Evolutionary conservation across 192 early-diverging fungal species (phyloP), one percentile per base, ranked within the genome.

Genomic region (Backusella circina): DNA sequence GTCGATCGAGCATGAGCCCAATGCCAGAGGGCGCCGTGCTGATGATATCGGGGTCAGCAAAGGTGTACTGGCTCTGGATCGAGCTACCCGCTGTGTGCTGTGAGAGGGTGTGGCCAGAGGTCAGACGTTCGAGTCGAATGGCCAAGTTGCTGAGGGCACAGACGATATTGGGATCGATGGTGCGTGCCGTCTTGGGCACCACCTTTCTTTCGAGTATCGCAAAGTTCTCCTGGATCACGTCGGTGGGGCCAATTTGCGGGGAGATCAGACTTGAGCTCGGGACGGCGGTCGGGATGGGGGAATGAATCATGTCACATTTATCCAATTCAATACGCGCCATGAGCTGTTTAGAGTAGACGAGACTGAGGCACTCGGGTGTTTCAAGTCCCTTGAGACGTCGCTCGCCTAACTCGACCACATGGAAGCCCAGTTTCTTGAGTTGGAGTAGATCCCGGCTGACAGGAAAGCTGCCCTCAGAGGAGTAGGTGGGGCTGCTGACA

Each of bases 381-480:
- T 97, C 95, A 30, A 97, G 79, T 0, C 95, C 95, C 84, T 97
- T 97, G 23, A 97, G 86, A 69, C 91, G 92, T 31, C 86, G 87
- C 70, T 95, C 95, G 21, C 95, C 95, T 15, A 96, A 86, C 71
- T 89, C 89, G 80, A 93, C 86, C 1, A 91, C 79, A 66, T 87
- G 83, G 36, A 92, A 88, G 8, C 90, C 90, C 54, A 94, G 80
- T 73, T 88, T 90, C 44, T 86, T 86, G 18, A 94, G 83, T 10
- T 77, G 72, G 0, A 79, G 54, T 8, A 78, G 36, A 61, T 82
- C 80, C 32, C 77, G 41, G 21, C 51, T 64, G 2, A 77, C 67
- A 5, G 69, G 67, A n/a, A 64, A 69, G 21, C 23, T 30, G 10
- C 73, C 73, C 16, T 64, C 36, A 7, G 28, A 47, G 3, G 23